These are phyloP conservation scores for Umbelopsis sp. DNA, from an alignment of 371 early-diverging fungal species.

Conservation along the genomic window DNA sequence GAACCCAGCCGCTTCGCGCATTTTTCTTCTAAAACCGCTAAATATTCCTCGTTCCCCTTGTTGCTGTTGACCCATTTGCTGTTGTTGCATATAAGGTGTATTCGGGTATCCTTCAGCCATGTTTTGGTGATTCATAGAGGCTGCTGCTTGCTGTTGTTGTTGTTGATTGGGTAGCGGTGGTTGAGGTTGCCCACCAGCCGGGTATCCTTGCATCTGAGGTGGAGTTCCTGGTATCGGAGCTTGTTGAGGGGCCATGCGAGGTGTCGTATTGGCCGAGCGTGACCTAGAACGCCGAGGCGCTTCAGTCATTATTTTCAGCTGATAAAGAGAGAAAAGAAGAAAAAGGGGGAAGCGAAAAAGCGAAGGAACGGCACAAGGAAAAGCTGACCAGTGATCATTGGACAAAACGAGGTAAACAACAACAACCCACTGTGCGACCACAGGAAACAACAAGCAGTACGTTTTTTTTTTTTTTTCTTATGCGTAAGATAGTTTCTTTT, in stretches of 20 bases:
- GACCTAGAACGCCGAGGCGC: conserved; percentile 19
- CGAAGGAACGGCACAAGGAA: background rate
- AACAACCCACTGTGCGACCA: conserved; percentile 18
- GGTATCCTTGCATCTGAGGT: conserved; percentile 15
- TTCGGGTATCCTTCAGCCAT: conserved; percentile 2
- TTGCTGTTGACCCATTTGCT: background rate
- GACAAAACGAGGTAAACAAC: conserved; percentile 18
- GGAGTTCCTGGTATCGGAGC: conserved; percentile 15
- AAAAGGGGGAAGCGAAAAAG: conserved; percentile 4
- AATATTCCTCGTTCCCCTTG: conserved; percentile 10
- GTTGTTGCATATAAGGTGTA: conserved; percentile 17
- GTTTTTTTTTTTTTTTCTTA: too few relatives aligned
- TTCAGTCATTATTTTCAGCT: conserved; percentile 18
- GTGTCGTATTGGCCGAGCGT: conserved; percentile 17
- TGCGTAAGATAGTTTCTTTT: background rate
- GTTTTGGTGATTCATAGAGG: background rate
- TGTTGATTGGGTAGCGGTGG: background rate
- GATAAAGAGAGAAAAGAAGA: background rate
- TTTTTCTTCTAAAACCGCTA: conserved; percentile 8
- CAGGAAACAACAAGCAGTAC: conserved; percentile 10
- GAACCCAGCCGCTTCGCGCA: conserved; percentile 13
- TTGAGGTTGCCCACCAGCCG: background rate
- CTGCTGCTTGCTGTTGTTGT: background rate
- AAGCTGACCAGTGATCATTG: conserved; percentile 15
- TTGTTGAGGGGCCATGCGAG: conserved; percentile 9